Conservation (phyloP, 495 filamentous ascomycete genomes). For the Xylaria acuta region DNA sequence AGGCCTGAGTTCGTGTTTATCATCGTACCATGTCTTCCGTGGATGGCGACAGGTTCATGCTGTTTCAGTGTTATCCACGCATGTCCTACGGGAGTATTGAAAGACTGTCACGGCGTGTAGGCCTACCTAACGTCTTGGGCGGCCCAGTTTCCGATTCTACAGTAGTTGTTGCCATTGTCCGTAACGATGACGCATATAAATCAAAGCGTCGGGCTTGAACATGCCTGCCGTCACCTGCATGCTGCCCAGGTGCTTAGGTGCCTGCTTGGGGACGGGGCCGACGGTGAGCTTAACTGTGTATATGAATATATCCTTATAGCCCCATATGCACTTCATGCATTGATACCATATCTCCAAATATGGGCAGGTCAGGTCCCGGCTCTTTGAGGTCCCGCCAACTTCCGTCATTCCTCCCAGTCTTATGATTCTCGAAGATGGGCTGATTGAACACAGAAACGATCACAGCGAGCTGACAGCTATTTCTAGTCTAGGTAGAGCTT, state of each 20-base stretch:
- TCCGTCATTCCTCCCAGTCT: slow-evolving; percentile 8
- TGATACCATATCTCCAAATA: neutral
- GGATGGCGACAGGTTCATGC: neutral
- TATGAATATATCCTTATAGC: neutral
- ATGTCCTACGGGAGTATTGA: neutral
- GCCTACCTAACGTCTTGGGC: neutral
- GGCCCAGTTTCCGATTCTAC: neutral
- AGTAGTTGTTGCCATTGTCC: neutral
- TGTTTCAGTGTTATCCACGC: neutral
- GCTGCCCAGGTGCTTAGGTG: neutral
- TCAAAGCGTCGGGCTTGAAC: neutral
- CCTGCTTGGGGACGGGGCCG: neutral
- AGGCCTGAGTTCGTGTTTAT: neutral
- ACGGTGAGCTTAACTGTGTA: neutral
- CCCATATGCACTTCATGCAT: neutral
- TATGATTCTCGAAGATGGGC: slow-evolving; percentile 8
- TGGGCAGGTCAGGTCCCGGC: neutral
- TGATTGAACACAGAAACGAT: neutral
- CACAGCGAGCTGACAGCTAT: neutral
- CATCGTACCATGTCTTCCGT: slow-evolving; percentile 10
- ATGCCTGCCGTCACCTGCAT: neutral
- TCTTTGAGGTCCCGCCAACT: neutral
- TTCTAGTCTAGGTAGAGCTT: neutral
- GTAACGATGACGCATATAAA: neutral
- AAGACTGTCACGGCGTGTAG: neutral